Base-by-base conservation (phyloP, 2,329 filamentous ascomycete species). In the Drechslera avenae region DNA sequence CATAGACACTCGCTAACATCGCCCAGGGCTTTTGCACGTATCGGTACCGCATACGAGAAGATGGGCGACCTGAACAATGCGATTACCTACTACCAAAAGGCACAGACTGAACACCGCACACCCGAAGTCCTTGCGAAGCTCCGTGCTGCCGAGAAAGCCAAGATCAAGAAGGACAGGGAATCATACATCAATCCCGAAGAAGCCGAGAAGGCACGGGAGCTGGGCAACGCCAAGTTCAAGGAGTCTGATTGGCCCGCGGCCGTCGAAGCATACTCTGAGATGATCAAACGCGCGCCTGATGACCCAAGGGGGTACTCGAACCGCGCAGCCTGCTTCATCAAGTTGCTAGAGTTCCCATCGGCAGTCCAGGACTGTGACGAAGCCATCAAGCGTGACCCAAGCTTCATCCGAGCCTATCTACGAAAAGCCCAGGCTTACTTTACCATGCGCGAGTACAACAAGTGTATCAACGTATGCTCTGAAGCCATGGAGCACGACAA, bases 401-500 rank as follows among this genome's bases (percentile, higher is more conserved):
- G 87, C 70, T 99, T 99, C 76, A 93, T 97, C 77, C 87, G 93
- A 49, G 94, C 94, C 6, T 97, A 97, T 76, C 88, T 99, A 66
- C 88, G 94, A 73, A 97, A 97, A 81, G 92, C 92, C 0, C 92
- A 97, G 78, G 91, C 91, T 34, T 90, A 93, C 75, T 91, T 94
- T 63, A 91, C 91, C 66, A 99, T 99, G 94, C 90, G 94, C 75
- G 93, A 99, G 76, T 97, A 96, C 81, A 96, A 88, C 75, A 93
- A 92, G 75, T 95, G 90, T 71, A 81, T 97, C 51, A 94, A 99
- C 71, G 89, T 88, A 6, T 96, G 92, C 78, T 85, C 85, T 32
- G 90, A 91, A 71, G 94, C 95, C 1, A 79, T 82, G 7, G 82
- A 86, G 63, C 83, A 95, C 53, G 94, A 99, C 73, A 82, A 81